Percentiles rank a stretch among this genome's conserved stretches.
Evolutionary conservation across 2,329 filamentous ascomycete genomes (phyloP).

Genomic region (Penicillium janthinellum): DNA sequence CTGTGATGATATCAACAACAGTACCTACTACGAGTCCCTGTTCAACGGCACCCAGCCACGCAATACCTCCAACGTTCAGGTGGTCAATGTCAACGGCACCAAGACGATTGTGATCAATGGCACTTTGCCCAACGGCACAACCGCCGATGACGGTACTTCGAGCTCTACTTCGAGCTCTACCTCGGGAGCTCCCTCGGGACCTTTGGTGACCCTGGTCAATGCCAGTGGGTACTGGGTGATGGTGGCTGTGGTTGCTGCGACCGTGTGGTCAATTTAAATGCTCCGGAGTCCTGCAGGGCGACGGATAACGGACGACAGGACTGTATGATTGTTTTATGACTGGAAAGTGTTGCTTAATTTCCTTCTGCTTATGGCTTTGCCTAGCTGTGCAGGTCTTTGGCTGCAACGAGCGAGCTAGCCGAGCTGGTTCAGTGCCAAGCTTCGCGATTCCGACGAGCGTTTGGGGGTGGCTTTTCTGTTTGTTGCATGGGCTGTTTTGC

Average conservation of each 20-base stretch:
- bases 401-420: not conserved
- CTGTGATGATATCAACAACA: slow-evolving; percentile 56
- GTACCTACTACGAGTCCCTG: slow-evolving; percentile 45
- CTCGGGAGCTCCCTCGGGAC: slow-evolving; percentile 21
- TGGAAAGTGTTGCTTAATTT: not conserved
- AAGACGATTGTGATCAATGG: slow-evolving; percentile 52
- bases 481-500: not conserved
- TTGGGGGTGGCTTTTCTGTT: not conserved
- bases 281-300: not conserved
- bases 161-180: slow-evolving; percentile 1
- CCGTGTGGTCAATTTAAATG: slow-evolving; percentile 35
- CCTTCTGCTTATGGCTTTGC: too few relatives aligned
- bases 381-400: not conserved
- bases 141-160: slow-evolving; percentile 34
- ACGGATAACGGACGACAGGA: not conserved
- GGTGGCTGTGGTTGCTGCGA: slow-evolving; percentile 38
- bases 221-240: slow-evolving; percentile 48
- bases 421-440: not conserved
- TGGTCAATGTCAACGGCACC: slow-evolving; percentile 47
- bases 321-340: slow-evolving; percentile 3
- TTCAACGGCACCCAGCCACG: slow-evolving; percentile 44
- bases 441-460: not conserved
- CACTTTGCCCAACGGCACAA: slow-evolving; percentile 49
- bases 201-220: slow-evolving; percentile 28
- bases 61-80: slow-evolving; percentile 43